Base-by-base conservation (phyloP, 2,329 filamentous ascomycete genomes). In the Delphinella strobiligena region DNA sequence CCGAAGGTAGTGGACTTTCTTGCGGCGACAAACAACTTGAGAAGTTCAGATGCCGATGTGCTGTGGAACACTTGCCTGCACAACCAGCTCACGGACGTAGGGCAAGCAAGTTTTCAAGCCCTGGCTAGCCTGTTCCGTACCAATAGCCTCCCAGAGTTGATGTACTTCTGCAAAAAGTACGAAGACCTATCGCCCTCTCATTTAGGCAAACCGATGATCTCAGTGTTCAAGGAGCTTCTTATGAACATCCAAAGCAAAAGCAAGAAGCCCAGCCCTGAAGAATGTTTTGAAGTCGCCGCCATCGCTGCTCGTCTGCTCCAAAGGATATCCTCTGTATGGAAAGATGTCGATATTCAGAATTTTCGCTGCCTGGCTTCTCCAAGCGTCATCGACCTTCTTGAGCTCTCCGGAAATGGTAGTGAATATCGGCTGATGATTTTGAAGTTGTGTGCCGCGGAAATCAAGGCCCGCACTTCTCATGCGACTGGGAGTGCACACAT, bases 1-100 rank as follows among this genome's bases (percentile, higher is more conserved):
- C 71, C 73, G 31, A 93, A 94, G 47, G 82, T 96, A 38, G 69
- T 95, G 35, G 84, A 84, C 1, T 96, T 96, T 52, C 67, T 96
- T 37, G 74, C 86, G 16, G 82, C 91, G 11, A 91, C 84, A 0
- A 70, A 71, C 39, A 80, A 76, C 11, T 94, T 89, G 59, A 75
- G 72, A 1, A 60, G 76, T 24, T 61, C 71, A 15, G 81, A 93
- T 52, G 83, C 83, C 1, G 82, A 94, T 53, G 71, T 75, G 12
- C 74, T 95, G 45, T 96, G 89, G 89, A 75, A 80, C 44, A 84
- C 84, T 0, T 77, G 94, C 37, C 80, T 75, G 4, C 77, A 79
- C 17, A 87, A 81, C 44, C 85, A 88, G 52, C 87, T 96, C 56
- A 80, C 83, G 3, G 75, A 87, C 41, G 79, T 89, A n/a, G 78